Conservation (phyloP, 208 protist genomes). For the Phytomonas francai region DNA sequence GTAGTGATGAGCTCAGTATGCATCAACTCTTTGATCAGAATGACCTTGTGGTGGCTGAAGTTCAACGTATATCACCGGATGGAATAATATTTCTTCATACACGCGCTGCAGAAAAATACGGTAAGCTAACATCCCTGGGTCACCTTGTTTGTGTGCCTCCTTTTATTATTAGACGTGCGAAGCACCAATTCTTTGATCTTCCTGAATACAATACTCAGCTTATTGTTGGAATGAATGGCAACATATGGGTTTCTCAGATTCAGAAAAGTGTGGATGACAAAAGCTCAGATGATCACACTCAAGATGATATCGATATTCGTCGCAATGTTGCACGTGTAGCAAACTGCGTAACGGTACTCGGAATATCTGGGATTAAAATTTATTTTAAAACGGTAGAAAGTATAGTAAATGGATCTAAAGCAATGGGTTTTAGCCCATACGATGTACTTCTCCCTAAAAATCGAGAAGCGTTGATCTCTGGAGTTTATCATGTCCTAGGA, state of each 20-base stretch:
- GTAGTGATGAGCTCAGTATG: slow-evolving; percentile 94
- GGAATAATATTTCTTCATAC: slow-evolving; percentile 94
- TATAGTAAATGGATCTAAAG: slow-evolving; percentile 38
- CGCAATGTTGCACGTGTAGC: slow-evolving; percentile 53
- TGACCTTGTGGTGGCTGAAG: slow-evolving; percentile 93
- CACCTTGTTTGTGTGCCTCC: slow-evolving; percentile 55
- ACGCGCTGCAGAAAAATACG: slow-evolving; percentile 78
- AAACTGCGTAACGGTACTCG: slow-evolving; percentile 70
- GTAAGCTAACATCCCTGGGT: slow-evolving; percentile 47
- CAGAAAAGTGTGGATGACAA: slow-evolving; percentile 4
- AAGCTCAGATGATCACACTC: slow-evolving; percentile 9
- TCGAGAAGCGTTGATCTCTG: slow-evolving; percentile 10
- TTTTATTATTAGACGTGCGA: slow-evolving; percentile 62
- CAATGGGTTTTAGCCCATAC: slow-evolving; percentile 41
- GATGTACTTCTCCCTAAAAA: slow-evolving; percentile 38
- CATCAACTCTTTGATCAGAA: slow-evolving; percentile 93
- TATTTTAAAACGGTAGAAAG: slow-evolving; percentile 47
- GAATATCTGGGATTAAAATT: slow-evolving; percentile 32
- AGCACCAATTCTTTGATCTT: slow-evolving; percentile 74
- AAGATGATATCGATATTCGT: slow-evolving; percentile 17
- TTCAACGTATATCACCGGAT: slow-evolving; percentile 89
- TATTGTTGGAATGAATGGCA: slow-evolving; percentile 84
- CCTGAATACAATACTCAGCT: slow-evolving; percentile 20
- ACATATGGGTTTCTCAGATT: slow-evolving; percentile 74
- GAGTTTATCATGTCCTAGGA: slow-evolving; percentile 17